These are phyloP conservation scores for Blastocystis sp. DNA, from an alignment of 352 stramenopile genomes.

Conservation along the genomic window DNA sequence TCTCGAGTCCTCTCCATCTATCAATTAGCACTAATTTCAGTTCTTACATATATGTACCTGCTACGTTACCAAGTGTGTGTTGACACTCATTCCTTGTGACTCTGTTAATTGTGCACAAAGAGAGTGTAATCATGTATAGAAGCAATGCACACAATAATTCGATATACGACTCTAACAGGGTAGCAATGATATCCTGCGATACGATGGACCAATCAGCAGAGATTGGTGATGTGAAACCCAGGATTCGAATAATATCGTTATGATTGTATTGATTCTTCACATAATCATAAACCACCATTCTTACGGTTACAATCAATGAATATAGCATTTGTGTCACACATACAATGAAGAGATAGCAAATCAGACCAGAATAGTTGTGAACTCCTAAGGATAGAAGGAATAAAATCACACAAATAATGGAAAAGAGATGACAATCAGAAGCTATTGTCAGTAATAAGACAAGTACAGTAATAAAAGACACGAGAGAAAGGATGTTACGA, in stretches of 20 bases:
- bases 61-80: not conserved
- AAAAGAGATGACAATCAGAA: slow-evolving; percentile 1
- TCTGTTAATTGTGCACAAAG: not conserved
- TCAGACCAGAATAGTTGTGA: not conserved
- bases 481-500: not conserved
- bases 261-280: not conserved
- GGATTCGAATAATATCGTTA: not conserved
- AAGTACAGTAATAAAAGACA: not conserved
- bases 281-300: not conserved
- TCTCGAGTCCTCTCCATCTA: slow-evolving; percentile 40
- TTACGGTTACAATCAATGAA: not conserved
- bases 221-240: not conserved
- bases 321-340: not conserved
- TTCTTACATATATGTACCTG: not conserved
- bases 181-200: not conserved
- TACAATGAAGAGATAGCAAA: not conserved
- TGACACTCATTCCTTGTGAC: not conserved
- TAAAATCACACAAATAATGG: not conserved
- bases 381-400: not conserved
- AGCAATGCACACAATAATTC: not conserved
- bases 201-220: not conserved
- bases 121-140: not conserved
- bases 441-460: not conserved
- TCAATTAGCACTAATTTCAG: not conserved
- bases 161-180: not conserved